Conservation (phyloP, 164 flowering plant species). For the Saururus chinensis region DNA sequence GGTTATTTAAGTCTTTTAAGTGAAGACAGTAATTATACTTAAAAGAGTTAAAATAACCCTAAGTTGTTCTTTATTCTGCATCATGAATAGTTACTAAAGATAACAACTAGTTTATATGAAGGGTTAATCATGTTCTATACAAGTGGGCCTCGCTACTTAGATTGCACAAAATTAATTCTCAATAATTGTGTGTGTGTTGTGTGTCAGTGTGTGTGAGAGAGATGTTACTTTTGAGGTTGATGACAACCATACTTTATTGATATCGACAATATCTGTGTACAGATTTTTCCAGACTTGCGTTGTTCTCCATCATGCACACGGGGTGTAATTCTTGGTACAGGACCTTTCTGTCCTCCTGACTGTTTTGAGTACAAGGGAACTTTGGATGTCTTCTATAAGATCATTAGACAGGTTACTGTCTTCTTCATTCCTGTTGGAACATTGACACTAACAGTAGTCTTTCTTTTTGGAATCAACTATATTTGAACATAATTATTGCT, state of each 20-base stretch:
- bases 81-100: too few relatives aligned
- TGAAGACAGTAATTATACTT: too few relatives aligned
- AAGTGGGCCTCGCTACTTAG: too few relatives aligned
- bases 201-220: too few relatives aligned
- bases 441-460: background rate
- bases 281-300: slow-evolving; percentile 86
- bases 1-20: too few relatives aligned
- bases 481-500: background rate
- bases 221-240: background rate
- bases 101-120: too few relatives aligned
- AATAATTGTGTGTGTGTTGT: too few relatives aligned
- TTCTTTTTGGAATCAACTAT: background rate
- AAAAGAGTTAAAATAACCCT: too few relatives aligned
- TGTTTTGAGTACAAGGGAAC: slow-evolving; percentile 97
- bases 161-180: too few relatives aligned
- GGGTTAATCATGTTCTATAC: too few relatives aligned
- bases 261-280: slow-evolving; percentile 4
- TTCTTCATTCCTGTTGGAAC: background rate
- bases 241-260: background rate
- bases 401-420: slow-evolving; percentile 72
- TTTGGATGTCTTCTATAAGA: slow-evolving; percentile 78
- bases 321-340: slow-evolving; percentile 76
- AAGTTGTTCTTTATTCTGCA: too few relatives aligned
- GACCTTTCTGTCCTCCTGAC: slow-evolving; percentile 75
- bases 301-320: slow-evolving; percentile 85